Percentiles rank a stretch among this genome's conserved stretches.
Evolutionary conservation across 768 basidiomycete genomes (phyloP).

Genomic region (Lepiota venenata): DNA sequence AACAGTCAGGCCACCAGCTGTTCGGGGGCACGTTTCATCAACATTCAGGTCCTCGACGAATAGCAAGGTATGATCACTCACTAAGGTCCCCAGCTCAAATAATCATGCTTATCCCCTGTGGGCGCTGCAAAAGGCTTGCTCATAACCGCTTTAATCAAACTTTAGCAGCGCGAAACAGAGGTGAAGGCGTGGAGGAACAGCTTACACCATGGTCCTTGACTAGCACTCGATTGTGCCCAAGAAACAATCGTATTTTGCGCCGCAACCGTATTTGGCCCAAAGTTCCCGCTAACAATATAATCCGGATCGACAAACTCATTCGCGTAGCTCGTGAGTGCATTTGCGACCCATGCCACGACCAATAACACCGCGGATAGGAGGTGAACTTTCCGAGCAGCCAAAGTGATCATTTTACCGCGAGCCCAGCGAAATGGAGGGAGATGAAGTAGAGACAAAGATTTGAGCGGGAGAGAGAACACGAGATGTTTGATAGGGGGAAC

Average conservation of each 20-base stretch:
- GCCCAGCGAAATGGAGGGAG: no score
- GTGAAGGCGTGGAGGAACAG: slow-evolving; percentile 7
- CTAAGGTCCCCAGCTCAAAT: slow-evolving; percentile 73
- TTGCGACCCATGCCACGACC: slow-evolving; percentile 20
- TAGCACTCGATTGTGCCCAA: slow-evolving; percentile 43
- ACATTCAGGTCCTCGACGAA: neutral
- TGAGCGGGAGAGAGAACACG: no score
- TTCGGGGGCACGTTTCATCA: neutral
- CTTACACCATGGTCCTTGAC: slow-evolving; percentile 55
- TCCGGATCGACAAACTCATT: slow-evolving; percentile 56
- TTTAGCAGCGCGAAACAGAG: neutral
- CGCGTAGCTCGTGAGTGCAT: slow-evolving; percentile 36
- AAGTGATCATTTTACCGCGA: slow-evolving; percentile 24
- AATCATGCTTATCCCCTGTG: slow-evolving; percentile 55
- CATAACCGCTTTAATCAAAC: slow-evolving; percentile 39
- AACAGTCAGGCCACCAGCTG: slow-evolving; percentile 66
- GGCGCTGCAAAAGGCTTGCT: slow-evolving; percentile 45
- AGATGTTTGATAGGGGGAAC: no score
- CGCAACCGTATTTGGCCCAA: slow-evolving; percentile 36
- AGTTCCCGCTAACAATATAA: slow-evolving; percentile 40
- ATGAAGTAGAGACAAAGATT: no score
- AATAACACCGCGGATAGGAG: slow-evolving; percentile 14
- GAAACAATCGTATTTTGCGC: slow-evolving; percentile 42
- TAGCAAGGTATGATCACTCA: slow-evolving; percentile 25
- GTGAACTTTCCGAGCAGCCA: slow-evolving; percentile 17